Percentiles rank a stretch among this genome's conserved stretches.
Conservation (phyloP, 106 monocot genomes). For the Dioscorea zingiberensis region DNA sequence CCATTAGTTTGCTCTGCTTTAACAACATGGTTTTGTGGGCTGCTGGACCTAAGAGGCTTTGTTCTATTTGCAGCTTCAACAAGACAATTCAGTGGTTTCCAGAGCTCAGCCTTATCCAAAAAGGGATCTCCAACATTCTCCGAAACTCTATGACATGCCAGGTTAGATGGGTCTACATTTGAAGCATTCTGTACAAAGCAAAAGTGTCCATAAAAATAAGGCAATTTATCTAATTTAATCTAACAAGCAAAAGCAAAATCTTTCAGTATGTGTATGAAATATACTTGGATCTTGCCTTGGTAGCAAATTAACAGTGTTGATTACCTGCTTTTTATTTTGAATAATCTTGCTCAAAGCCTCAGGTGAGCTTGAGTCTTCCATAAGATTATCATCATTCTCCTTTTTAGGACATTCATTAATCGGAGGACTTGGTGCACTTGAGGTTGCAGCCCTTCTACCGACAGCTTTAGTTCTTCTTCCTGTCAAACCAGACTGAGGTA, state of each 20-base stretch:
- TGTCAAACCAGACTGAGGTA: slow-evolving; percentile 47
- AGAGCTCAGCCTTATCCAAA: slow-evolving; percentile 51
- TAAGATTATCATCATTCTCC: slow-evolving; percentile 32
- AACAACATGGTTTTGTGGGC: slow-evolving; percentile 20
- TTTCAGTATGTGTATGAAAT: no score
- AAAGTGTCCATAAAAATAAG: not conserved
- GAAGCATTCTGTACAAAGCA: slow-evolving; percentile 39
- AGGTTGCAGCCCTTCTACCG: slow-evolving; percentile 43
- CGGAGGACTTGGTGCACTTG: slow-evolving; percentile 37
- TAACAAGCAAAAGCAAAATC: not conserved
- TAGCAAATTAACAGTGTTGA: no score
- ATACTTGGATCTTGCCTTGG: no score
- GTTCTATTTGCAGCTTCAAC: slow-evolving; percentile 84
- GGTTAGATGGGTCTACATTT: slow-evolving; percentile 40
- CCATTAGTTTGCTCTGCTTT: slow-evolving; percentile 47
- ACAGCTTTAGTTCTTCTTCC: slow-evolving; percentile 71
- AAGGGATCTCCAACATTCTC: slow-evolving; percentile 34
- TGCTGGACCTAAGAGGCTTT: slow-evolving; percentile 42
- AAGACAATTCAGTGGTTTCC: slow-evolving; percentile 83
- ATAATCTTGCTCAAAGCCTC: slow-evolving; percentile 17
- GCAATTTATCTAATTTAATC: slow-evolving; percentile 5
- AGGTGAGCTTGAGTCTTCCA: slow-evolving; percentile 35
- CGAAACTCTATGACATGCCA: slow-evolving; percentile 19
- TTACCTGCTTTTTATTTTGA: slow-evolving; percentile 52
- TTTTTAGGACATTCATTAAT: slow-evolving; percentile 38